Conservation (phyloP, 208 protist species). For the Leishmania turanica region DNA sequence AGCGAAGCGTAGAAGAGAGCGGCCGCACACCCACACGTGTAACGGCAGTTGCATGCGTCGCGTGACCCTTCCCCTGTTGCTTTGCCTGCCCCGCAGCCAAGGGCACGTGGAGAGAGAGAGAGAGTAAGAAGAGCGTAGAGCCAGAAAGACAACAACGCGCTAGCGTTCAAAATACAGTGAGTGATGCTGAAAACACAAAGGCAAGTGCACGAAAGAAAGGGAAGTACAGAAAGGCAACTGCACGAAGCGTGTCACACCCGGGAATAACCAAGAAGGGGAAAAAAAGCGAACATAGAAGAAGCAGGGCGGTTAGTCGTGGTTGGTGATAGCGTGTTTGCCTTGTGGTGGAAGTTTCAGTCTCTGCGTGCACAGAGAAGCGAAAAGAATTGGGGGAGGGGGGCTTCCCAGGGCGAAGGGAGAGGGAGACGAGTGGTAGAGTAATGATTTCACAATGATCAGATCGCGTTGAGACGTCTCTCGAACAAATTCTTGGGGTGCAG, state of each 20-base stretch:
- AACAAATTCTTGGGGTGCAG: not conserved
- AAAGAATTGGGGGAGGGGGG: not conserved
- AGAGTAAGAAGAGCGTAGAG: not conserved
- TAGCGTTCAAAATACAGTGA: not conserved
- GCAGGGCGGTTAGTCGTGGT: not conserved
- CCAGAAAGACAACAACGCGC: not conserved
- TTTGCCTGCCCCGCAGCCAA: not conserved
- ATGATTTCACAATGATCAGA: constrained; percentile 4
- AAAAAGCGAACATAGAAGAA: not conserved
- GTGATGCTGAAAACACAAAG: not conserved
- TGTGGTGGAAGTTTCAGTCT: not conserved
- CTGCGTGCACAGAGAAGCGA: no score
- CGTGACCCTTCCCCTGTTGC: not conserved
- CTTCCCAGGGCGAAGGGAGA: not conserved
- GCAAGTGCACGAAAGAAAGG: not conserved
- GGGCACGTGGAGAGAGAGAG: not conserved
- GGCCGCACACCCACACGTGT: not conserved
- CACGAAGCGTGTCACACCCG: not conserved
- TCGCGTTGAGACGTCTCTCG: not conserved
- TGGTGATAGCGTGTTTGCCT: not conserved
- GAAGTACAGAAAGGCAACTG: not conserved
- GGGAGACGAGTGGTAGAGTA: not conserved
- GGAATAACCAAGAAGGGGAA: not conserved
- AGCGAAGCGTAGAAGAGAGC: not conserved
- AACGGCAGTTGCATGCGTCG: not conserved